Evolutionary conservation across 2,329 filamentous ascomycete species (phyloP).

Genomic region (Cladosporium sphaerospermum): DNA sequence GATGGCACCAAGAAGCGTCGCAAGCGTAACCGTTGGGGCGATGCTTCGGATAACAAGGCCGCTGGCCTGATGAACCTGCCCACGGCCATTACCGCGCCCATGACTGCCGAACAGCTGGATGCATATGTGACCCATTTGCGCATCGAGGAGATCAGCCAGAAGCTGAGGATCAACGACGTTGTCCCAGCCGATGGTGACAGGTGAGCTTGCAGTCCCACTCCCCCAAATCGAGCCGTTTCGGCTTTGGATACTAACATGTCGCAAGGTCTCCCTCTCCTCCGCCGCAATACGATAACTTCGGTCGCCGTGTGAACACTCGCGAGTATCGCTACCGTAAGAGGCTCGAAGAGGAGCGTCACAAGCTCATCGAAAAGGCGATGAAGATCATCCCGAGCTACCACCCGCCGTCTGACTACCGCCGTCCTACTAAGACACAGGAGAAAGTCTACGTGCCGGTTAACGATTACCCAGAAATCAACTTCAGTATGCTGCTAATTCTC

Average conservation of each 20-base stretch:
- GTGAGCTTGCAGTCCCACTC: conserved; percentile 47
- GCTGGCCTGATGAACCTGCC: conserved; percentile 95
- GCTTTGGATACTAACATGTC: neutral
- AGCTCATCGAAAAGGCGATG: conserved; percentile 98
- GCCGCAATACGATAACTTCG: conserved; percentile 98
- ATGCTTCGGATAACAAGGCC: conserved; percentile 96
- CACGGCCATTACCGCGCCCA: conserved; percentile 92
- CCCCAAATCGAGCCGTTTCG: neutral
- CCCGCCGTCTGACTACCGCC: conserved; percentile 94
- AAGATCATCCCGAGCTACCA: conserved; percentile 99
- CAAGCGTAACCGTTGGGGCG: conserved; percentile 98
- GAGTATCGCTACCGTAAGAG: conserved; percentile 98
- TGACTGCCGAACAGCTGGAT: conserved; percentile 97
- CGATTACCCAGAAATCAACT: conserved; percentile 99
- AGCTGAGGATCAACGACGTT: conserved; percentile 97
- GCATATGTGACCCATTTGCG: conserved; percentile 93
- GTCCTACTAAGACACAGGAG: conserved; percentile 99
- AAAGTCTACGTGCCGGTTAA: conserved; percentile 99
- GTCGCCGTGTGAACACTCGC: conserved; percentile 97
- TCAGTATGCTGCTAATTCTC: conserved; percentile 88
- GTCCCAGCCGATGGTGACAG: conserved; percentile 93
- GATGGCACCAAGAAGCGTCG: conserved; percentile 86
- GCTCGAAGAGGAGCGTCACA: conserved; percentile 97
- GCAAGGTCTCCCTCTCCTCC: conserved; percentile 88
- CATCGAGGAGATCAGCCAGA: conserved; percentile 98